Conservation (phyloP, 78 protist species). For the Tieghemostelium lacteum region DNA sequence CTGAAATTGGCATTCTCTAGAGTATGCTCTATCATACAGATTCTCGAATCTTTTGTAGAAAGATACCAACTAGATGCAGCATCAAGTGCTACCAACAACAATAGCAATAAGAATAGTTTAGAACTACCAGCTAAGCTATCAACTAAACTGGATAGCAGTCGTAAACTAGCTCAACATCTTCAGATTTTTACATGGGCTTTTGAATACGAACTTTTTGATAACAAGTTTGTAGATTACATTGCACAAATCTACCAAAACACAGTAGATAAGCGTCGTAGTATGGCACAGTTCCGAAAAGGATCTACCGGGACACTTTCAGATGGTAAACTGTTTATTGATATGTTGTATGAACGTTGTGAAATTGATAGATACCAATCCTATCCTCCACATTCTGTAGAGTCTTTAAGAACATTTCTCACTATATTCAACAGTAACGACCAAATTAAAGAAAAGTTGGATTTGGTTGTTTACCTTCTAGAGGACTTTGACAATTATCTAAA, state of each 20-base stretch:
- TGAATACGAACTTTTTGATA: conserved; percentile 1
- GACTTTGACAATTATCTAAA: too few species aligned
- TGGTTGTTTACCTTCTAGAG: neutral
- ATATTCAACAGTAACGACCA: neutral
- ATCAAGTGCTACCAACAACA: too few species aligned
- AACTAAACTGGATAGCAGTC: too few species aligned
- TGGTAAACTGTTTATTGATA: conserved; percentile 61
- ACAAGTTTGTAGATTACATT: neutral
- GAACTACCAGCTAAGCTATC: too few species aligned
- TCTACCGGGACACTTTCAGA: too few species aligned
- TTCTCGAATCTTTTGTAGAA: too few species aligned
- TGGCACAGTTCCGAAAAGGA: too few species aligned
- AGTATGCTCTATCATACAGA: too few species aligned
- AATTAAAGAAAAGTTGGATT: neutral
- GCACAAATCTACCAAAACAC: neutral
- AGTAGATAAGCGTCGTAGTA: neutral
- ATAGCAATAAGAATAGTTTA: too few species aligned
- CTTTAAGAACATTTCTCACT: conserved; percentile 11
- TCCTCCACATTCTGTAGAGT: conserved; percentile 27
- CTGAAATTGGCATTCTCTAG: too few species aligned
- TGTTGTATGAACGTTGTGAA: neutral
- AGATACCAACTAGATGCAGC: too few species aligned
- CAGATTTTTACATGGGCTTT: conserved; percentile 41
- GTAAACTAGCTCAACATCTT: neutral
- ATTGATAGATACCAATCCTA: neutral